phyloP scores from a whole-genome alignment of 257 asterid genomes.

The Jaltomata sinuosa region DNA sequence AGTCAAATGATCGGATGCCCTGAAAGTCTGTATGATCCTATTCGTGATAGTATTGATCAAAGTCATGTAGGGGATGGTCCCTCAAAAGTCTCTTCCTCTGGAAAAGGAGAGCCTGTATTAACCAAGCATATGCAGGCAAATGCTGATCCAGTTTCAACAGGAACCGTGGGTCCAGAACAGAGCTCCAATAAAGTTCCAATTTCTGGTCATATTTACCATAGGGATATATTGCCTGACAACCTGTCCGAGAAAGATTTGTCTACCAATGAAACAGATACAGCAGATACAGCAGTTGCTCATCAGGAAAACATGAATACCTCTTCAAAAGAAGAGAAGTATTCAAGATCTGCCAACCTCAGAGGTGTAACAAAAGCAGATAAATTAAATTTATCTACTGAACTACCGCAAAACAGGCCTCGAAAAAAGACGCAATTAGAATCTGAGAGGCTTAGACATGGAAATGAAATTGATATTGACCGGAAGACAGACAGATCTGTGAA shows the following conservation, averaged over 20 bases:
- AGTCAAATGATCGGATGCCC: constrained; percentile 41
- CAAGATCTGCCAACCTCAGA: constrained; percentile 17
- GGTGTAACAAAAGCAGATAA: constrained; percentile 16
- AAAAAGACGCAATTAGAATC: constrained; percentile 20
- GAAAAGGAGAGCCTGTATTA: constrained; percentile 40
- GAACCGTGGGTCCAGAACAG: constrained; percentile 14
- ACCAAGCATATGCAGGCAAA: constrained; percentile 25
- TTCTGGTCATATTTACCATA: constrained; percentile 11
- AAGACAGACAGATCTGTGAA: constrained; percentile 22
- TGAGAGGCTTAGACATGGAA: constrained; percentile 26
- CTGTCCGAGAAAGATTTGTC: constrained; percentile 7
- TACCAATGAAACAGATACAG: constrained; percentile 2
- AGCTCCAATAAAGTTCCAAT: constrained; percentile 14
- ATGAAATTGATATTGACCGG: constrained; percentile 22
- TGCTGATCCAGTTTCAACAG: constrained; percentile 9
- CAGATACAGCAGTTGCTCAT: constrained; percentile 10
- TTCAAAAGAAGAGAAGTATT: constrained; percentile 30
- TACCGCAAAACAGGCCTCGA: constrained; percentile 15
- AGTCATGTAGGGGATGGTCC: constrained; percentile 16
- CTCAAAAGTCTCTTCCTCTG: constrained; percentile 29
- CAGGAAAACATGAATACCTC: constrained; percentile 11
- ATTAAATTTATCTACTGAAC: constrained; percentile 18
- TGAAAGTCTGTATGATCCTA: constrained; percentile 37
- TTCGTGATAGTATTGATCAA: constrained; percentile 33
- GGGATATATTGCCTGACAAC: constrained; percentile 1